Base-by-base conservation (phyloP, 2,329 filamentous ascomycete species). In the Colletotrichum melonis region DNA sequence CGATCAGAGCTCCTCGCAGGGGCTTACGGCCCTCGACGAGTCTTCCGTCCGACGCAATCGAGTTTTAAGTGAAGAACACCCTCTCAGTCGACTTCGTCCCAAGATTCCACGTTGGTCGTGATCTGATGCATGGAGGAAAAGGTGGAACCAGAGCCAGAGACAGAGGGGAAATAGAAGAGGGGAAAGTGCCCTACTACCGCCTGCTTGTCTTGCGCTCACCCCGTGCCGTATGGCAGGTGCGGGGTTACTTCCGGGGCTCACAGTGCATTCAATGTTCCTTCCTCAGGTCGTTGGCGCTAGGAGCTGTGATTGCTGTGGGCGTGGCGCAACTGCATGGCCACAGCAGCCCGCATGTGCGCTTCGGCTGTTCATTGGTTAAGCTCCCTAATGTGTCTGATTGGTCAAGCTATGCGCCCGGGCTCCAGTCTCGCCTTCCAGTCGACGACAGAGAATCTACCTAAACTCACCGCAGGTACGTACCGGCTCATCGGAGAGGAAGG, bases 161-260 rank as follows among this genome's bases (percentile, higher is more conserved):
- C 12, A 35, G 32, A 32, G 19, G 12, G 19, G 32, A 22, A 22
- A 54, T 35, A 55, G 30, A 26, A 32, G 16, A 19, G 19, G 32
- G 52, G 32, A 59, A 49, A 60, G 38, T 42, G 28, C 24, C 55
- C 42, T 70, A 28, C 28, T 65, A 16, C 54, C 26, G 54, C 54
- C 28, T 24, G 26, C 30, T 57, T 22, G 22, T 14, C 19, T 49
- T 60, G 56, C 63, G 24, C 32, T 56, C 49, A 62, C 56, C 38
- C 49, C 68, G 12, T 67, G 46, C 68, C 68, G 63, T 67, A 38
- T 14, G 12, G 4, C 4, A 35, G 14, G 58, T 63, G 58, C 65
- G 66, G 66, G 69, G 69, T 65, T 64, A 38, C 58, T 58, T 63
- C 58, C 12, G 32, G 63, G 64, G 69, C n/a, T 46, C 16, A 58